These are phyloP conservation scores for Coemansia sp. DNA, from an alignment of 192 early-diverging fungal genomes.

Conservation along the genomic window DNA sequence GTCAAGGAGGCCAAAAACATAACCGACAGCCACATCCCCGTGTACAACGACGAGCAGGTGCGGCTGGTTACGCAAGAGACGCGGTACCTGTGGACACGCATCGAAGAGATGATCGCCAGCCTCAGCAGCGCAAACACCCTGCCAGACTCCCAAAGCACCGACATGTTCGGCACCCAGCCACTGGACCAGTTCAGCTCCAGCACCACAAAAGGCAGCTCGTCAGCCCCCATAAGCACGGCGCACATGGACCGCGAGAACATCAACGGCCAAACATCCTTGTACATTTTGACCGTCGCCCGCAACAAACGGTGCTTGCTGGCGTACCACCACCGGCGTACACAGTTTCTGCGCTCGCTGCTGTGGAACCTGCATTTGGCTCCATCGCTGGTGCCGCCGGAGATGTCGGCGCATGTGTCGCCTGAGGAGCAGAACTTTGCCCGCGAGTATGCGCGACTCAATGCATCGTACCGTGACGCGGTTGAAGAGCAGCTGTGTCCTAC, in stretches of 20 bases:
- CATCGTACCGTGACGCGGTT: slow-evolving; percentile 58
- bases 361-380: slow-evolving; percentile 54
- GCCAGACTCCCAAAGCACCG: neutral
- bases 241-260: slow-evolving; percentile 27
- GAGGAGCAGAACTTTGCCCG: slow-evolving; percentile 48
- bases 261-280: slow-evolving; percentile 39
- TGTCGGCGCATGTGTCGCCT: slow-evolving; percentile 19
- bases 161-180: no score
- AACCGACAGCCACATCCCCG: slow-evolving; percentile 64
- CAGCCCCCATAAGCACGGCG: neutral
- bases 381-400: slow-evolving; percentile 30
- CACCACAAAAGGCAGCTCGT: neutral
- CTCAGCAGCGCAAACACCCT: slow-evolving; percentile 20
- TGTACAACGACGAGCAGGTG: slow-evolving; percentile 82
- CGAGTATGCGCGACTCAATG: slow-evolving; percentile 67
- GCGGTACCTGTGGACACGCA: slow-evolving; percentile 61
- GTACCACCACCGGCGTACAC: slow-evolving; percentile 76
- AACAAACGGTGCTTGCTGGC: slow-evolving; percentile 90
- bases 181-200: neutral
- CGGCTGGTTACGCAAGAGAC: slow-evolving; percentile 79
- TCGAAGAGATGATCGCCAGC: slow-evolving; percentile 46
- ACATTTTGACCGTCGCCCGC: slow-evolving; percentile 57
- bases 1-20: slow-evolving; percentile 77
- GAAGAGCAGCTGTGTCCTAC: slow-evolving; percentile 44
- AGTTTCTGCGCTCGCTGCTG: slow-evolving; percentile 64